Base-by-base conservation (phyloP, 2,329 filamentous ascomycete genomes). In the Talaromyces atroroseus region DNA sequence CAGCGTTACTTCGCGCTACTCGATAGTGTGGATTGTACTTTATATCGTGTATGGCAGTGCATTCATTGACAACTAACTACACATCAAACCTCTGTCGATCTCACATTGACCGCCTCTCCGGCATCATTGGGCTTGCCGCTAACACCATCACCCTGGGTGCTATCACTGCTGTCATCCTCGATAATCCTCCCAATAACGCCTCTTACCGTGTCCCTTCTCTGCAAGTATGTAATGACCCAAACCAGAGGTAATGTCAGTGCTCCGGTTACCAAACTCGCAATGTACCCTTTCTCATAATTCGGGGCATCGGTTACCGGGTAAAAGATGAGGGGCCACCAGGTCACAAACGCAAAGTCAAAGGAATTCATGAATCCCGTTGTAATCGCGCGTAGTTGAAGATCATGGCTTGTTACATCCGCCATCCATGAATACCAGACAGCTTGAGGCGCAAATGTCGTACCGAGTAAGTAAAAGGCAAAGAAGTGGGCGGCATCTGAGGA, bases 361-460 rank as follows among this genome's bases (percentile, higher is more conserved):
- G 71, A 74, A 56, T 76, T 76, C 72, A 75, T 75, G 49, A 74
- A 75, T 0, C 73, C 73, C 0, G 75, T 77, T 2, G 75, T 75
- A 46, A 77, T 75, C 1, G 75, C 75, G 0, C 75, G 66, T 2
- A 77, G 66, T 44, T 77, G 75, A 7, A 77, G 62, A 52, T 68
- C 66, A 26, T 67, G 65, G n/a, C 59, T 55, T 6, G 66, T 68
- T 4, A 68, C 61, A 24, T 78, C 75, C 0, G 74, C 74, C 72
- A 77, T 76, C 75, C 75, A 78, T 0, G 72, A 71, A 59, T 77
- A 77, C 75, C 75, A 78, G 18, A 78, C 63, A 4, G 75, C 75
- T 56, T 78, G 75, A 1, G 75, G 75, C 1, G 75, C 75, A 53
- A 74, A 78, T 0, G 73, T 76, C 0, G 75, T 76, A 2, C 75